These are phyloP conservation scores for Xylaria bambusicola DNA, from an alignment of 495 filamentous ascomycete genomes.

Conservation along the genomic window DNA sequence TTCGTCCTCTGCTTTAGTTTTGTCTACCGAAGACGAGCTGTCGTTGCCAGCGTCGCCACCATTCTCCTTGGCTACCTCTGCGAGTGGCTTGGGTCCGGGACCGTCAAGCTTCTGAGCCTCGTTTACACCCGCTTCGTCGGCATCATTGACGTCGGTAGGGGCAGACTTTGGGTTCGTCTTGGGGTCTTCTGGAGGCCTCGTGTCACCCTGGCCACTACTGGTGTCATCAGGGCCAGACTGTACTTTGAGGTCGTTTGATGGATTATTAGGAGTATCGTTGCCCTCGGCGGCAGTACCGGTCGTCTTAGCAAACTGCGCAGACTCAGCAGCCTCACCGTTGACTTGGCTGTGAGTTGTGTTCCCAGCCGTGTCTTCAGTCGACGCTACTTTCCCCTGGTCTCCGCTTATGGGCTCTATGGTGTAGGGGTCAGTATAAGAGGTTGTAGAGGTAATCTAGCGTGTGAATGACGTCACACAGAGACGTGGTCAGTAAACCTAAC, in stretches of 20 bases:
- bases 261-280: slow-evolving; percentile 24
- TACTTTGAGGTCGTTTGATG: slow-evolving; percentile 28
- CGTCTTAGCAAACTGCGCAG: slow-evolving; percentile 26
- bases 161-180: slow-evolving; percentile 31
- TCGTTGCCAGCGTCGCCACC: slow-evolving; percentile 42
- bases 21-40: not conserved
- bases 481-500: not conserved
- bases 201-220: slow-evolving; percentile 41
- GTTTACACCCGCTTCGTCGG: slow-evolving; percentile 30
- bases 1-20: not conserved
- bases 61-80: slow-evolving; percentile 42
- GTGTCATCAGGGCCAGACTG: slow-evolving; percentile 30
- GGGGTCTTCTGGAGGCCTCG: slow-evolving; percentile 36
- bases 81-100: slow-evolving; percentile 45
- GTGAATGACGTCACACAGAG: slow-evolving; percentile 11
- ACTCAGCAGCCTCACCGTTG: slow-evolving; percentile 6
- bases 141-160: slow-evolving; percentile 32
- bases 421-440: slow-evolving; percentile 10
- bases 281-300: slow-evolving; percentile 24
- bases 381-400: slow-evolving; percentile 5
- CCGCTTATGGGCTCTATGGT: slow-evolving; percentile 21
- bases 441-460: slow-evolving; percentile 1
- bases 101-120: slow-evolving; percentile 41
- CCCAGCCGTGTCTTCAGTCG: not conserved
- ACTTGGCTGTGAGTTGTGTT: not conserved